Percentiles rank a stretch among this genome's conserved stretches.
Evolutionary conservation across 345 rosid species (phyloP).

Genomic region (Dipteronia dyeriana): DNA sequence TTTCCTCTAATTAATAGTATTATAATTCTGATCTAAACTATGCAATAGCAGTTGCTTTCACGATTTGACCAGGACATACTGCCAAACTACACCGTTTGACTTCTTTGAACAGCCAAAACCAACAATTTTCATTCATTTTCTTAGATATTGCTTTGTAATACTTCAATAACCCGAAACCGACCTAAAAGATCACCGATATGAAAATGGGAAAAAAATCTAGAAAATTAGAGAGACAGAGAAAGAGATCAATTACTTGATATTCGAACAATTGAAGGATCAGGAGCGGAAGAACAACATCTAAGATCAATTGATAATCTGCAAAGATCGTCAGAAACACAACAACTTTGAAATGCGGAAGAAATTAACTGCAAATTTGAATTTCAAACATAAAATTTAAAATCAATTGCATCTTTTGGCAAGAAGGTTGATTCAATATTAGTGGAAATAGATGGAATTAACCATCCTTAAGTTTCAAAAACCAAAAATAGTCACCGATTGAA

Average conservation of each 20-base stretch:
- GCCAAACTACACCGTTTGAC: background rate
- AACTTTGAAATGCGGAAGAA: constrained; percentile 71
- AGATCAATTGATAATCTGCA: constrained; percentile 71
- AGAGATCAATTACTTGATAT: constrained; percentile 55
- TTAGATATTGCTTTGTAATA: background rate
- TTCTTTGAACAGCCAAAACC: background rate
- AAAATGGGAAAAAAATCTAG: background rate
- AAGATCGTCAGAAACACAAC: constrained; percentile 61
- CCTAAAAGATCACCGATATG: too few species aligned
- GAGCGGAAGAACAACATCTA: constrained; percentile 30
- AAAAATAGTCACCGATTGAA: too few species aligned
- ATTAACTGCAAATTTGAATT: constrained; percentile 52
- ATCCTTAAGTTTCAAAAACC: too few species aligned
- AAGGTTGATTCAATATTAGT: too few species aligned
- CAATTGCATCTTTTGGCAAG: too few species aligned
- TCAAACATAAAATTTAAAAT: background rate
- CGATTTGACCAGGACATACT: background rate
- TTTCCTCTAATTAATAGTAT: background rate
- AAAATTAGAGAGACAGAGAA: background rate
- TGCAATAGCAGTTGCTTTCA: background rate
- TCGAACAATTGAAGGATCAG: constrained; percentile 34
- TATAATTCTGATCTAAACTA: background rate
- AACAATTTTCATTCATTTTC: background rate
- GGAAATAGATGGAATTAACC: too few species aligned
- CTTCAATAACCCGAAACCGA: background rate